These are phyloP conservation scores for Ceratocystis harringtonii DNA, from an alignment of 2,329 filamentous ascomycete species.

Conservation along the genomic window DNA sequence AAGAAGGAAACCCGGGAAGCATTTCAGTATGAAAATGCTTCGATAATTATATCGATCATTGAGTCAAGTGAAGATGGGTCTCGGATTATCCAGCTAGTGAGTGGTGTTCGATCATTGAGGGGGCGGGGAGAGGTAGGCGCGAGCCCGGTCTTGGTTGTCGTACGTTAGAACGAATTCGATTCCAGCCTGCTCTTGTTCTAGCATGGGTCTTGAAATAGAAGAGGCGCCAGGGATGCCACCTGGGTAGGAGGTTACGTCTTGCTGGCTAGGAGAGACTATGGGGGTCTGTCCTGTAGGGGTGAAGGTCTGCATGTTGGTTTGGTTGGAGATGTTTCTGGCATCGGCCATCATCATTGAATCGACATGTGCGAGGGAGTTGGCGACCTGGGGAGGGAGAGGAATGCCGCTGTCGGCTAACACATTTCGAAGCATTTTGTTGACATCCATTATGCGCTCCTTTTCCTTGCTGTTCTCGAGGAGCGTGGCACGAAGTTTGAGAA, in stretches of 20 bases:
- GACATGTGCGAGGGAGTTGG: constrained; percentile 19
- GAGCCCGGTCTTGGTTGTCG: constrained; percentile 40
- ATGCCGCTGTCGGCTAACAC: constrained; percentile 41
- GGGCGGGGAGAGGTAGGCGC: constrained; percentile 49
- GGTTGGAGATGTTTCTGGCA: constrained; percentile 42
- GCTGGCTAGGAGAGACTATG: constrained; percentile 24
- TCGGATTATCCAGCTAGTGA: constrained; percentile 1
- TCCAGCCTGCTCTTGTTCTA: constrained; percentile 68
- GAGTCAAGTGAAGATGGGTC: constrained; percentile 3
- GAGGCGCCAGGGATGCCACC: background rate
- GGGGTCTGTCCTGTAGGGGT: constrained; percentile 30
- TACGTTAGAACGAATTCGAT: constrained; percentile 90
- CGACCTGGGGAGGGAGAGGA: constrained; percentile 17
- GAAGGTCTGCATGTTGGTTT: constrained; percentile 42
- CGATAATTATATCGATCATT: background rate
- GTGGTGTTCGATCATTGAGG: constrained; percentile 26
- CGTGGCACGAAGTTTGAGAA: constrained; percentile 65
- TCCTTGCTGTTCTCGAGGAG: constrained; percentile 46
- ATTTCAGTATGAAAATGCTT: background rate
- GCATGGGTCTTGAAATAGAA: constrained; percentile 14
- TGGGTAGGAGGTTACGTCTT: constrained; percentile 17
- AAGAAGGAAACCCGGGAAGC: constrained; percentile 3
- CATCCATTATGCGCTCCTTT: constrained; percentile 41
- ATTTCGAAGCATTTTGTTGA: constrained; percentile 35
- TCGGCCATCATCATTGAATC: constrained; percentile 33